These are phyloP conservation scores for Fusarium albosuccineum DNA, from an alignment of 2,329 filamentous ascomycete genomes.

Conservation along the genomic window DNA sequence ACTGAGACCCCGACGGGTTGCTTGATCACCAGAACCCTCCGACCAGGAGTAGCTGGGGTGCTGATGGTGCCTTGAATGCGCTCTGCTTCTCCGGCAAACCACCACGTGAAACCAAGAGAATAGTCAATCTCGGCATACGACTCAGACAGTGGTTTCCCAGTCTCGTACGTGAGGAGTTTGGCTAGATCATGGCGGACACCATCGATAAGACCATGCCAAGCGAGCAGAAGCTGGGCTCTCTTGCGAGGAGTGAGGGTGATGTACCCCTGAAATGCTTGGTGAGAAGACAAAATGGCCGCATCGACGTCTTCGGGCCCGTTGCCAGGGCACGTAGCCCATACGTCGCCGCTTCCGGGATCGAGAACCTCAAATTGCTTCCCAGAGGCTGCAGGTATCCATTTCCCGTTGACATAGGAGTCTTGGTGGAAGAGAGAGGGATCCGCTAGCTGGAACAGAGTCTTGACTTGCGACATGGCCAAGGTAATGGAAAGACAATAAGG, in stretches of 20 bases:
- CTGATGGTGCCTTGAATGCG: conserved; percentile 67
- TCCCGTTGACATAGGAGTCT: background rate
- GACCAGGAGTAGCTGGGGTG: conserved; percentile 69
- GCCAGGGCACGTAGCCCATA: conserved; percentile 1
- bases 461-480: background rate
- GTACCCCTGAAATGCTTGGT: background rate
- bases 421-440: background rate
- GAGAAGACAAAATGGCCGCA: background rate
- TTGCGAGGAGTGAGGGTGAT: background rate
- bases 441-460: background rate
- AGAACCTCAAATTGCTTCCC: background rate
- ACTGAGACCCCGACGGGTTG: conserved; percentile 52
- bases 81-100: conserved; percentile 65
- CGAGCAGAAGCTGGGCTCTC: conserved; percentile 1
- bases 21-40: conserved; percentile 78
- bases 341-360: background rate
- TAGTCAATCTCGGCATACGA: conserved; percentile 68
- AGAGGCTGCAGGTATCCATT: background rate
- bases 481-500: too few relatives aligned
- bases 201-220: background rate
- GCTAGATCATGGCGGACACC: conserved; percentile 51
- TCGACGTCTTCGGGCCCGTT: conserved; percentile 1
- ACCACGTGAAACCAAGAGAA: conserved; percentile 65
- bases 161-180: conserved; percentile 59
- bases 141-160: conserved; percentile 68